A percentile compares a stretch with the other conserved stretches of the same genome.
Evolutionary conservation across 2,329 filamentous ascomycete genomes (phyloP).

Genomic region (Neonectria ditissima): DNA sequence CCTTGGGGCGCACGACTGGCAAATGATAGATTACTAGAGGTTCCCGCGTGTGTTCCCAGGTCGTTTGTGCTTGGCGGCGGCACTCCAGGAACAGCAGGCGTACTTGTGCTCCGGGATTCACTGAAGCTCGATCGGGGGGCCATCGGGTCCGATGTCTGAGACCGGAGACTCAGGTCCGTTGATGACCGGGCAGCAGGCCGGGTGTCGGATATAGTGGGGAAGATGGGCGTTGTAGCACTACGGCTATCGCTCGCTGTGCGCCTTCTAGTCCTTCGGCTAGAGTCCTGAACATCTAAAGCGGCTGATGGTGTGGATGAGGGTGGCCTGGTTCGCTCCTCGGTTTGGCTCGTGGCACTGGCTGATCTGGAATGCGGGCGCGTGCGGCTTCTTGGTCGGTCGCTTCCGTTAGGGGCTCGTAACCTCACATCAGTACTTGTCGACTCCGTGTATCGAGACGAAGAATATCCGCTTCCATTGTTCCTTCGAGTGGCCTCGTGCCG

Average conservation of each 20-base stretch:
- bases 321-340: conserved; percentile 64
- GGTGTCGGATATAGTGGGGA: conserved; percentile 55
- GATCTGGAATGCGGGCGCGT: conserved; percentile 60
- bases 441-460: conserved; percentile 50
- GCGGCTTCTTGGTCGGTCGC: conserved; percentile 46
- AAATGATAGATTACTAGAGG: conserved; percentile 50
- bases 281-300: conserved; percentile 49
- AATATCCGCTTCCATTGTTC: conserved; percentile 52
- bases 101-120: conserved; percentile 58
- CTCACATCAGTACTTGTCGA: conserved; percentile 41
- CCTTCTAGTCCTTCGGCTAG: conserved; percentile 52
- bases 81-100: conserved; percentile 47
- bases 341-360: conserved; percentile 55
- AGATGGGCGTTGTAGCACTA: conserved; percentile 63
- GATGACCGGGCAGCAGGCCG: conserved; percentile 71
- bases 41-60: conserved; percentile 28
- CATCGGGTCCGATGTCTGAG: conserved; percentile 54
- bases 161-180: conserved; percentile 68
- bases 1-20: conserved; percentile 51
- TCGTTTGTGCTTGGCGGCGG: conserved; percentile 41
- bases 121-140: conserved; percentile 54
- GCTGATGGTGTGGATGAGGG: conserved; percentile 51
- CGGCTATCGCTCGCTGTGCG: conserved; percentile 67
- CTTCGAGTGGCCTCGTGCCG: conserved; percentile 61
- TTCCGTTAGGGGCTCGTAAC: conserved; percentile 43